Percentiles rank a stretch among this genome's conserved stretches.
phyloP scores from a whole-genome alignment of 345 rosid species.

The Eucalyptus cloeziana region DNA sequence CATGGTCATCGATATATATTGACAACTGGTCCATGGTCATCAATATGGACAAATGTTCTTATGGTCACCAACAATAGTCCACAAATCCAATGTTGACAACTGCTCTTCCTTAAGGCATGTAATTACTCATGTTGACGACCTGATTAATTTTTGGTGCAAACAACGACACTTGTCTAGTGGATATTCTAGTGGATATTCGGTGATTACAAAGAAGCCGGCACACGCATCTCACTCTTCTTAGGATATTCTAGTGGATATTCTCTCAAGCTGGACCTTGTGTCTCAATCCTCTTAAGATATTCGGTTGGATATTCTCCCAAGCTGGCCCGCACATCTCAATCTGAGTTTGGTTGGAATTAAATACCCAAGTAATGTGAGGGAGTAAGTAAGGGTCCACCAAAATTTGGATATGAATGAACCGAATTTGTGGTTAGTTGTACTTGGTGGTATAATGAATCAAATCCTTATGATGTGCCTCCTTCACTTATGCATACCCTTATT shows the following conservation, averaged over 20 bases:
- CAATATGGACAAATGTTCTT: too few relatives aligned
- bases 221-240: neutral
- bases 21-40: too few relatives aligned
- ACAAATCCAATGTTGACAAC: too few relatives aligned
- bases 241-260: neutral
- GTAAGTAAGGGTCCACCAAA: neutral
- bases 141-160: too few relatives aligned
- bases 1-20: too few relatives aligned
- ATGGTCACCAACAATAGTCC: too few relatives aligned
- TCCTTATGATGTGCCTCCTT: neutral
- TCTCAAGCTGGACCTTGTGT: neutral
- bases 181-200: too few relatives aligned
- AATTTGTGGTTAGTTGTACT: too few relatives aligned
- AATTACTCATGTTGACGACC: too few relatives aligned
- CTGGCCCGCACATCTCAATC: fast-evolving
- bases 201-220: neutral
- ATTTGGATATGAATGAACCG: too few relatives aligned
- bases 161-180: too few relatives aligned
- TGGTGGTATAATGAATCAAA: neutral
- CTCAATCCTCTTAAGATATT: neutral
- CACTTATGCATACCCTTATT: neutral
- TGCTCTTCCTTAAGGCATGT: too few relatives aligned
- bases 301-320: neutral
- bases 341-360: neutral
- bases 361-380: neutral